These are phyloP conservation scores for Acanthamoeba castellanii DNA, from an alignment of 208 protist species.

Conservation along the genomic window DNA sequence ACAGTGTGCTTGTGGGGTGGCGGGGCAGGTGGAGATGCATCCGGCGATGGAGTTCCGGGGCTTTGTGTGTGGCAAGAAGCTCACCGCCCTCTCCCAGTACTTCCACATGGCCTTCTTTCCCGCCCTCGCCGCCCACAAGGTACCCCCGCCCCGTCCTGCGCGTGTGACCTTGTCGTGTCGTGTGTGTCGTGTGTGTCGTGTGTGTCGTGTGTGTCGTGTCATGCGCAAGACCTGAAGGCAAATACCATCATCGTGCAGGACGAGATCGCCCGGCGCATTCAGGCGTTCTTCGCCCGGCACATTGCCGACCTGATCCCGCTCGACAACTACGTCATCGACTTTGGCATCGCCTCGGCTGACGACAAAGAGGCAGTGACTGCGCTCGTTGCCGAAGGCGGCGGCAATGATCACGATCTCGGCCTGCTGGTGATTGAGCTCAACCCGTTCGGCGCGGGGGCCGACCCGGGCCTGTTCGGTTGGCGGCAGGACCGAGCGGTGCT, in stretches of 20 bases:
- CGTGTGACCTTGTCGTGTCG: no score
- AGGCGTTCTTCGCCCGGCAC: background rate
- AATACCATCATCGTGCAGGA: no score
- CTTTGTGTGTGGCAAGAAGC: background rate
- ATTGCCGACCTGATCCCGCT: background rate
- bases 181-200: no score
- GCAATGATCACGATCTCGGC: background rate
- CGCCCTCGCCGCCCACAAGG: background rate
- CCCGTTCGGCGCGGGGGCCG: background rate
- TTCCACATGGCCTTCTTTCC: no score
- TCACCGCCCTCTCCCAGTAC: conserved; percentile 21
- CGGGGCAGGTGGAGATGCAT: background rate
- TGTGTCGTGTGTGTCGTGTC: no score
- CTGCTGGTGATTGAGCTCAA: background rate
- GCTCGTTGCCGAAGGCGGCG: background rate
- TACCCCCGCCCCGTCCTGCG: background rate
- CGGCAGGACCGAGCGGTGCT: background rate
- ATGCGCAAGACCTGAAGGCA: background rate
- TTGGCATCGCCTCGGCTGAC: background rate
- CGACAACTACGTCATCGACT: conserved; percentile 2
- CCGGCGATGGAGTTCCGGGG: conserved; percentile 9
- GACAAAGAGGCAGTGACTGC: background rate
- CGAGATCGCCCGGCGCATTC: background rate
- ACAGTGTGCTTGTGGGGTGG: no score
- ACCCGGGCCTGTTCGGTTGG: background rate